These are phyloP conservation scores for Colletotrichum spaethianum DNA, from an alignment of 2,329 filamentous ascomycete genomes.

Conservation along the genomic window DNA sequence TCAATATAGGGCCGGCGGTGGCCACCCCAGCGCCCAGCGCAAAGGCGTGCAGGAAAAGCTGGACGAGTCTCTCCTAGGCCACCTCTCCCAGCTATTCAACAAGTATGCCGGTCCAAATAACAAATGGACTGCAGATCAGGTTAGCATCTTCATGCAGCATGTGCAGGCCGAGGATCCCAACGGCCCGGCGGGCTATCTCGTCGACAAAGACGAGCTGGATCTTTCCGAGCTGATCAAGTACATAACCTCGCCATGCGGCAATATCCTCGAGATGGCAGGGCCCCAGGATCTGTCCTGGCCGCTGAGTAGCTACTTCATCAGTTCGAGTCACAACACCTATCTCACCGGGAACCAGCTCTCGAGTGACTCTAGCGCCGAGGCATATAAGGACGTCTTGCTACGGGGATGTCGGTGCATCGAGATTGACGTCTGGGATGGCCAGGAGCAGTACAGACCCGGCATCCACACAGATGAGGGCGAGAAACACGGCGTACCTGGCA, in stretches of 20 bases:
- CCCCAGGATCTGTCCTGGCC: slow-evolving; percentile 80
- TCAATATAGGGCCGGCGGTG: slow-evolving; percentile 20
- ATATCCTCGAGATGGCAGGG: slow-evolving; percentile 67
- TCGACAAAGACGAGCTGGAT: slow-evolving; percentile 55
- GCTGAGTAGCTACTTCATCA: slow-evolving; percentile 92
- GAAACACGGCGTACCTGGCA: slow-evolving; percentile 61
- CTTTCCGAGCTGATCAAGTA: slow-evolving; percentile 65
- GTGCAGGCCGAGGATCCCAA: slow-evolving; percentile 59
- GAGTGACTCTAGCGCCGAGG: slow-evolving; percentile 87
- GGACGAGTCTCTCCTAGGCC: slow-evolving; percentile 53
- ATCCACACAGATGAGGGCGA: slow-evolving; percentile 75
- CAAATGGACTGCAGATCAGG: slow-evolving; percentile 61
- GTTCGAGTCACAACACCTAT: slow-evolving; percentile 96
- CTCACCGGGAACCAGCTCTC: slow-evolving; percentile 90
- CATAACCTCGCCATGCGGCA: slow-evolving; percentile 65
- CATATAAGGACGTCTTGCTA: slow-evolving; percentile 87
- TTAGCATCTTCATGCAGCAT: slow-evolving; percentile 60
- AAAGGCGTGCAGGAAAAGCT: slow-evolving; percentile 21
- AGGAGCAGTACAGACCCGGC: slow-evolving; percentile 64
- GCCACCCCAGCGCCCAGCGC: slow-evolving; percentile 16
- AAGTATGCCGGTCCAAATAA: slow-evolving; percentile 56
- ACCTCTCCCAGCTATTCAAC: slow-evolving; percentile 63
- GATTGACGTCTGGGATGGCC: slow-evolving; percentile 95
- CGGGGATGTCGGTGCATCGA: slow-evolving; percentile 92
- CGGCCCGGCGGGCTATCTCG: slow-evolving; percentile 40